Evolutionary conservation across 163 green algal species (phyloP).

Genomic region (Prototheca wickerhamii): DNA sequence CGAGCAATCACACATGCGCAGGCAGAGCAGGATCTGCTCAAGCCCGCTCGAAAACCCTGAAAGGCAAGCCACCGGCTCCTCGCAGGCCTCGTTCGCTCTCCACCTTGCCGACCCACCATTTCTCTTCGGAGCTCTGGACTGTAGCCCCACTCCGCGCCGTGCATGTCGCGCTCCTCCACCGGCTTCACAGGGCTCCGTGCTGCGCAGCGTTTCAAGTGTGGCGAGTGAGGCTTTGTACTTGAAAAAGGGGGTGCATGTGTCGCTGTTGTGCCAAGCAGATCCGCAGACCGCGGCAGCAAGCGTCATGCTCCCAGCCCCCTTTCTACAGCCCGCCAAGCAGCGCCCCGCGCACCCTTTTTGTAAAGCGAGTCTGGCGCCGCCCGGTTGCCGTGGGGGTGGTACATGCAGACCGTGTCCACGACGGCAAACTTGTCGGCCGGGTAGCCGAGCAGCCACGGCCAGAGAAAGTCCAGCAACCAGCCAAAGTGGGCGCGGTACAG

Average conservation of each 20-base stretch:
- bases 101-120: neutral
- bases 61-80: neutral
- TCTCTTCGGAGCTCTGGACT: neutral
- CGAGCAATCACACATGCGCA: too few relatives aligned
- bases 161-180: neutral
- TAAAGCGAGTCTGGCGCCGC: neutral
- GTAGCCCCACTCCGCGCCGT: neutral
- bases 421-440: slow-evolving; percentile 24
- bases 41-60: too few relatives aligned
- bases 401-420: slow-evolving; percentile 18
- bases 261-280: neutral
- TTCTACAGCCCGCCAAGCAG: neutral
- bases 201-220: neutral
- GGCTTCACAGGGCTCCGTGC: neutral
- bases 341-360: neutral
- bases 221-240: neutral
- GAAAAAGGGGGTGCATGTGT: neutral
- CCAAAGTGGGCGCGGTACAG: neutral
- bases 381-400: neutral
- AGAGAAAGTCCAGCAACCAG: slow-evolving; percentile 22
- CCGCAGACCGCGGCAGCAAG: neutral
- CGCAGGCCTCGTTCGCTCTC: neutral
- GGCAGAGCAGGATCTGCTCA: too few relatives aligned
- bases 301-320: neutral
- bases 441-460: slow-evolving; percentile 35